Evolutionary conservation across 495 filamentous ascomycete species (phyloP), one percentile per base, ranked within the genome.

Genomic region (Thermothielavioides terrestris): DNA sequence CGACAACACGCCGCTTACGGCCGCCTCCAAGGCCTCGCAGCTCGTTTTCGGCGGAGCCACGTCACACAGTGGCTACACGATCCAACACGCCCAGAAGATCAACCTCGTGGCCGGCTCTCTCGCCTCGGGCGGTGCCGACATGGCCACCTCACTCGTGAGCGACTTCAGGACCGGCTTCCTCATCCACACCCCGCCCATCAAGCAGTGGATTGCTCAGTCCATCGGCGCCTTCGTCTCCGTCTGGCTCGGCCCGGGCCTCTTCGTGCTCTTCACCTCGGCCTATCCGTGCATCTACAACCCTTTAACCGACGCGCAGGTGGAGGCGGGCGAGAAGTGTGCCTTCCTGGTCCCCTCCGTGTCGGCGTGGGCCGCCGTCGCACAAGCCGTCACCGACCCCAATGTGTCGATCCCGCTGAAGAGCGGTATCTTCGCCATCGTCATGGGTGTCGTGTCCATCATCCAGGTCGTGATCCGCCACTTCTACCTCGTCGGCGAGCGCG

Each of bases 91-190:
- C 2, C 81, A 83, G 57, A 68, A 68, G 44, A 65, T 83, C 57
- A 84, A 84, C 69, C 61, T 84, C 14, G 71, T 80, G n/a, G 81
- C 78, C 35, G 81, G 80, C 37, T 72, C 73, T 46, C 66, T 85
- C 11, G 79, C 79, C 4, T 71, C 69, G 9, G 77, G 78, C 44
- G 77, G 77, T 49, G 79, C 79, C 11, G 72, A 77, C 39, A 75
- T 81, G 27, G 73, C 77, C 30, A 71, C 68, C 18, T 68, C 75
- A 17, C 66, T 85, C 17, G 71, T 75, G 1, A 67, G 68, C 44
- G 81, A 84, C 54, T 83, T 84, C 68, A 72, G 80, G 14, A 77
- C 77, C 35, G 80, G 80, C 15, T 83, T 81, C 68, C 66, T 85
- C 9, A 70, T 85, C 34, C 66, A 78, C 20, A 82, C 82, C 0